A percentile compares a stretch with the other conserved stretches of the same genome.
Conservation (phyloP, 768 basidiomycete species). For the Mycena floridula region DNA sequence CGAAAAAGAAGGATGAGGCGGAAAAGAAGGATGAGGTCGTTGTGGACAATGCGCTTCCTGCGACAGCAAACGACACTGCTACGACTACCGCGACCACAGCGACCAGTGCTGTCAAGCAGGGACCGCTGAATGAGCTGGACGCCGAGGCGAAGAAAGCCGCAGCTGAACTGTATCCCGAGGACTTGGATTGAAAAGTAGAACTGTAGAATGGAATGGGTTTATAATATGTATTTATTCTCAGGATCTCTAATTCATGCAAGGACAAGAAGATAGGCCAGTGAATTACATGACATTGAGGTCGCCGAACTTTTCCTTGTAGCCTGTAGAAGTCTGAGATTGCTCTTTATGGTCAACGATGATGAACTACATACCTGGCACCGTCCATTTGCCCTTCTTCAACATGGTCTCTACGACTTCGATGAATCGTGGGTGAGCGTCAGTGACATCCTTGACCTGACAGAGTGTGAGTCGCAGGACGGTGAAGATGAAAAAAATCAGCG, state of each 20-base stretch:
- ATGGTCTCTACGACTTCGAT: conserved; percentile 87
- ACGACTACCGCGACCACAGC: background rate
- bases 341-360: background rate
- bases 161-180: conserved; percentile 47
- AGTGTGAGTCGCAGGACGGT: conserved; percentile 1
- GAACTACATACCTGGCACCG: conserved; percentile 77
- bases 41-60: background rate
- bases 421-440: conserved; percentile 89
- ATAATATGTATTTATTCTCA: too few species aligned
- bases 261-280: too few species aligned
- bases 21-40: conserved; percentile 5
- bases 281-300: conserved; percentile 86
- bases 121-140: conserved; percentile 44
- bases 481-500: conserved; percentile 20
- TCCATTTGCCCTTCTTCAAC: conserved; percentile 98
- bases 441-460: conserved; percentile 78
- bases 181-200: too few species aligned
- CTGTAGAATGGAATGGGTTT: too few species aligned
- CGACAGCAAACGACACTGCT: background rate
- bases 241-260: too few species aligned
- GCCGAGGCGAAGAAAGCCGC: conserved; percentile 46
- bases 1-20: conserved; percentile 1
- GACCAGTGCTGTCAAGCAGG: conserved; percentile 17
- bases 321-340: conserved; percentile 24
- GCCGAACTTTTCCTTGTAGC: conserved; percentile 95